Percentiles rank a stretch among this genome's conserved stretches.
Conservation (phyloP, 75 land plant genomes). For the Cunninghamia lanceolata region DNA sequence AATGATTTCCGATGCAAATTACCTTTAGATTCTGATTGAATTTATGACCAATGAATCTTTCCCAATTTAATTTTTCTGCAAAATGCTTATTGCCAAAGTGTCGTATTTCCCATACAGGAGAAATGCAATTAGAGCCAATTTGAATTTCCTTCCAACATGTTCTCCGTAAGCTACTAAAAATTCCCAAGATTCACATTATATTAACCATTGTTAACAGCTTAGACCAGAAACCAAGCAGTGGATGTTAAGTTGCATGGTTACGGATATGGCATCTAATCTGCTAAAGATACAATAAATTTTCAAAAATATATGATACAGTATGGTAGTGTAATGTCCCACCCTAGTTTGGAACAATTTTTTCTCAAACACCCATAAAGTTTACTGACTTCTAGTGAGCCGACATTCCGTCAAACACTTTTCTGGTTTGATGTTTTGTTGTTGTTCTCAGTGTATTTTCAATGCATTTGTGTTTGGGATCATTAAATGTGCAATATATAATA, state of each 20-base stretch:
- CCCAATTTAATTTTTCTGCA: background rate
- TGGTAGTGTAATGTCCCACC: too few relatives aligned
- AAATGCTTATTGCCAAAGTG: background rate
- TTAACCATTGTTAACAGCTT: background rate
- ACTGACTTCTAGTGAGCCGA: too few relatives aligned
- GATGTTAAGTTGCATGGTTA: background rate
- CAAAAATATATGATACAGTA: background rate
- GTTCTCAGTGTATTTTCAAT: too few relatives aligned
- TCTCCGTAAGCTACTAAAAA: background rate
- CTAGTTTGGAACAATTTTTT: too few relatives aligned
- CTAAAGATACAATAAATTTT: too few relatives aligned
- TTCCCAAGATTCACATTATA: background rate
- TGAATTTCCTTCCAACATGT: background rate
- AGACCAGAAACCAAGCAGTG: background rate
- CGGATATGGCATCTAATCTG: too few relatives aligned
- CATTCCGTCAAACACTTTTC: too few relatives aligned
- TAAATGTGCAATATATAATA: too few relatives aligned
- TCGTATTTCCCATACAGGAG: background rate
- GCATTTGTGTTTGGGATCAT: too few relatives aligned
- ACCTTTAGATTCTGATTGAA: background rate
- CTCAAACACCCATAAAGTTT: too few relatives aligned
- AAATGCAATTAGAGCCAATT: background rate
- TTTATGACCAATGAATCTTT: background rate
- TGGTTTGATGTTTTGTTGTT: too few relatives aligned
- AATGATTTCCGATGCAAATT: background rate